Evolutionary conservation across 495 filamentous ascomycete species (phyloP).

Genomic region (Xylaria cubensis): DNA sequence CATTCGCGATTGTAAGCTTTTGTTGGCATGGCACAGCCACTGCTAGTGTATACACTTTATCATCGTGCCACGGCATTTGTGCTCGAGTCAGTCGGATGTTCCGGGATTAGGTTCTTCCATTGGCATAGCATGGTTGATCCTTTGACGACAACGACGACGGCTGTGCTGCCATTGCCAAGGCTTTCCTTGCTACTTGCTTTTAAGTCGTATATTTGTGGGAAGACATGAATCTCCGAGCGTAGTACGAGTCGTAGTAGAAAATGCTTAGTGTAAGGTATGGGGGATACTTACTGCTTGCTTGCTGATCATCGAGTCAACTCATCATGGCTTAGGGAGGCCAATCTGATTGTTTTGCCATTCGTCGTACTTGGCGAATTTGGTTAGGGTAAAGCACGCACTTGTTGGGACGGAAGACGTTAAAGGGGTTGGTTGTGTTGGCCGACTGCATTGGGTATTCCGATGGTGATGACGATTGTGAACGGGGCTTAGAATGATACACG

Average conservation of each 20-base stretch:
- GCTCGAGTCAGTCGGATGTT: neutral
- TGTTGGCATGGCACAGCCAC: constrained; percentile 22
- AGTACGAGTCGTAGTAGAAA: neutral
- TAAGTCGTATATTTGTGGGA: too few species aligned
- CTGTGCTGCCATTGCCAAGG: too few species aligned
- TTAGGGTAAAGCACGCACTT: neutral
- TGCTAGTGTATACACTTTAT: neutral
- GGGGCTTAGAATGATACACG: neutral
- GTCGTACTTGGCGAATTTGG: neutral
- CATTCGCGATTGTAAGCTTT: neutral
- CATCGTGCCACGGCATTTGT: neutral
- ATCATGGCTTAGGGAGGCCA: neutral
- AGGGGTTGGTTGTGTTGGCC: neutral
- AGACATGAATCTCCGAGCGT: neutral
- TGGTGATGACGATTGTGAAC: neutral
- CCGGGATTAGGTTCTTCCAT: neutral
- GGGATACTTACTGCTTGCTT: neutral
- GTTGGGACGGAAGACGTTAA: neutral
- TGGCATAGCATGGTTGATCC: neutral
- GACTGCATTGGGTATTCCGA: constrained; percentile 1
- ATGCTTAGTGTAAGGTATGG: neutral
- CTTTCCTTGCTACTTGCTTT: too few species aligned
- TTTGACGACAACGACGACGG: neutral
- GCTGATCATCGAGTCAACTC: neutral
- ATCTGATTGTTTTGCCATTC: neutral